These are phyloP conservation scores for Scenedesmus sp. DNA, from an alignment of 163 green algal genomes.

Conservation along the genomic window DNA sequence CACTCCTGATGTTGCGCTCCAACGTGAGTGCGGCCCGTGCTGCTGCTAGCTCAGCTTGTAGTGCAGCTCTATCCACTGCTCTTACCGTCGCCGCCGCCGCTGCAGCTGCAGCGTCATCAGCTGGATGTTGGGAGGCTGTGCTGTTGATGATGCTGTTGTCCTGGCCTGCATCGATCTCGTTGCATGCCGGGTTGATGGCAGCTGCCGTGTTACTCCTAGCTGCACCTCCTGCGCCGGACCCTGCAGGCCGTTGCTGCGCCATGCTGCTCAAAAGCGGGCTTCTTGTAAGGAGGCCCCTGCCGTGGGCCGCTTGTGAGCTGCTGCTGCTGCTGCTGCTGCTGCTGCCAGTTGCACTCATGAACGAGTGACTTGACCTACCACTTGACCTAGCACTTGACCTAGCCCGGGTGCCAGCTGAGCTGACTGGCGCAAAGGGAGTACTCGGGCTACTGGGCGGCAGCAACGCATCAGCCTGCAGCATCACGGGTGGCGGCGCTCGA, in stretches of 20 bases:
- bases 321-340: neutral
- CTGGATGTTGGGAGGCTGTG: neutral
- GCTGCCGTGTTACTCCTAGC: neutral
- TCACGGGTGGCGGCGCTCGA: too few species aligned
- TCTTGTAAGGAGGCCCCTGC: neutral
- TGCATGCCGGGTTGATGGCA: neutral
- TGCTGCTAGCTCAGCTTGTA: constrained; percentile 34
- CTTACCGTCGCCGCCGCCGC: too few species aligned
- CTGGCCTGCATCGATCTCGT: neutral
- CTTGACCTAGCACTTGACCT: constrained; percentile 13
- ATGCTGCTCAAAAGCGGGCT: neutral
- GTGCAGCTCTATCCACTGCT: neutral
- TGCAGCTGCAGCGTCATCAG: neutral
- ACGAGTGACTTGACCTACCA: neutral
- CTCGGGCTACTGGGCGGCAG: neutral
- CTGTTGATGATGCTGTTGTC: neutral
- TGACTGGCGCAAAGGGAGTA: neutral
- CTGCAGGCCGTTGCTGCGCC: neutral
- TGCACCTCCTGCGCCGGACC: neutral
- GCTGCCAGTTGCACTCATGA: neutral
- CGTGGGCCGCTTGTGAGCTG: neutral
- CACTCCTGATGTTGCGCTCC: constrained; percentile 28
- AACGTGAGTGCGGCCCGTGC: constrained; percentile 2
- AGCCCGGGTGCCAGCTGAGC: neutral
- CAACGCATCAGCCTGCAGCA: too few species aligned